A percentile compares a stretch with the other conserved stretches of the same genome.
These are phyloP conservation scores for Lecanicillium sp. DNA, from an alignment of 2,329 filamentous ascomycete species.

Conservation along the genomic window DNA sequence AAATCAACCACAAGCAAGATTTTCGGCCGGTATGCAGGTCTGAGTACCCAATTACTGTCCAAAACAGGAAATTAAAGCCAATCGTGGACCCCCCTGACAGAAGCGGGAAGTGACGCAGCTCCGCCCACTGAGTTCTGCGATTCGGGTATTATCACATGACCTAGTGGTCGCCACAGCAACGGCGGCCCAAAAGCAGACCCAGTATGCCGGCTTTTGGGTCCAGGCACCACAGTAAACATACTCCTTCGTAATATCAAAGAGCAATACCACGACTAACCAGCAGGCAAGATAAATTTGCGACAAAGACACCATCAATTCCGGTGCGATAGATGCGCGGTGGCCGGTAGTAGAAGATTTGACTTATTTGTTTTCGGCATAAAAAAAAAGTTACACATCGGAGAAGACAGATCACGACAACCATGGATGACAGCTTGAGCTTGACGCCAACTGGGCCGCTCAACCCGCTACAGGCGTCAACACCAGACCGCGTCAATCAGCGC, in stretches of 20 bases:
- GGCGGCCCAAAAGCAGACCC: constrained; percentile 2
- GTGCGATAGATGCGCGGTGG: constrained; percentile 8
- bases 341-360: neutral
- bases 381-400: neutral
- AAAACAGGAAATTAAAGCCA: constrained; percentile 2
- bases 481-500: constrained; percentile 55
- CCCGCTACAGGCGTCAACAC: constrained; percentile 55
- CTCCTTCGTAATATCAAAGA: constrained; percentile 10
- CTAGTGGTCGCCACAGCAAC: constrained; percentile 14
- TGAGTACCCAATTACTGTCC: constrained; percentile 7
- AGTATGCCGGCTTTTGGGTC: neutral
- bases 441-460: constrained; percentile 48
- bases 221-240: constrained; percentile 13
- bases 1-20: neutral
- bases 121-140: constrained; percentile 4
- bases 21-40: constrained; percentile 5
- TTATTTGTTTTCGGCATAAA: neutral
- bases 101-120: constrained; percentile 5
- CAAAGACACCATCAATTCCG: neutral
- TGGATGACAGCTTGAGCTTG: constrained; percentile 22
- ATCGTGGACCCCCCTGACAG: constrained; percentile 1
- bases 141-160: constrained; percentile 8
- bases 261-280: constrained; percentile 1
- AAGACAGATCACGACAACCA: neutral
- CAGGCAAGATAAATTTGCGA: neutral